Conservation (phyloP, 495 filamentous ascomycete genomes). For the Podospora appendiculata region DNA sequence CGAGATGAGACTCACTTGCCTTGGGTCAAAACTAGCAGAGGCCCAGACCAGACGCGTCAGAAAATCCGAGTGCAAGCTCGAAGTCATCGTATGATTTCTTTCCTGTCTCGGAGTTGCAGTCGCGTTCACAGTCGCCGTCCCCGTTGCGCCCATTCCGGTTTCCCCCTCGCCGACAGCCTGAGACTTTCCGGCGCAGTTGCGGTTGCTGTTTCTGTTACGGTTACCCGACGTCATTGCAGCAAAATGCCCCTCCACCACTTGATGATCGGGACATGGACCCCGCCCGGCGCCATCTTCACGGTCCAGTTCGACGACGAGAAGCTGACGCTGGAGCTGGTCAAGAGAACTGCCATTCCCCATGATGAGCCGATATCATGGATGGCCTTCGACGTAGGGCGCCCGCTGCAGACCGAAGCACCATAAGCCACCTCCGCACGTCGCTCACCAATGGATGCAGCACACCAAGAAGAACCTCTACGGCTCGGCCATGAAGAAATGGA, state of each 20-base stretch:
- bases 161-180: too few relatives aligned
- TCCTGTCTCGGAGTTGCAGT: slow-evolving; percentile 1
- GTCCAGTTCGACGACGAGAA: slow-evolving; percentile 75
- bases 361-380: slow-evolving; percentile 88
- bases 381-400: slow-evolving; percentile 62
- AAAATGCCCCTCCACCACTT: slow-evolving; percentile 67
- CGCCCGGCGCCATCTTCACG: slow-evolving; percentile 78
- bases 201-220: too few relatives aligned
- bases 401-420: not conserved
- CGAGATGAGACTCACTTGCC: too few relatives aligned
- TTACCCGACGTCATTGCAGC: slow-evolving; percentile 15
- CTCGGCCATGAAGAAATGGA: slow-evolving; percentile 84
- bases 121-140: not conserved
- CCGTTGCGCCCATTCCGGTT: too few relatives aligned
- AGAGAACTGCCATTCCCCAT: slow-evolving; percentile 69
- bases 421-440: not conserved
- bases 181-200: too few relatives aligned
- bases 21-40: too few relatives aligned
- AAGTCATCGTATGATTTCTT: slow-evolving; percentile 1
- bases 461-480: slow-evolving; percentile 77
- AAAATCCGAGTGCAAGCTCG: too few relatives aligned
- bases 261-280: slow-evolving; percentile 81
- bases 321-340: slow-evolving; percentile 59
- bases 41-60: too few relatives aligned
- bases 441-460: slow-evolving; percentile 44